Base-by-base conservation (phyloP, 176 grass and related monocot genomes). In the Panicum miliaceum region DNA sequence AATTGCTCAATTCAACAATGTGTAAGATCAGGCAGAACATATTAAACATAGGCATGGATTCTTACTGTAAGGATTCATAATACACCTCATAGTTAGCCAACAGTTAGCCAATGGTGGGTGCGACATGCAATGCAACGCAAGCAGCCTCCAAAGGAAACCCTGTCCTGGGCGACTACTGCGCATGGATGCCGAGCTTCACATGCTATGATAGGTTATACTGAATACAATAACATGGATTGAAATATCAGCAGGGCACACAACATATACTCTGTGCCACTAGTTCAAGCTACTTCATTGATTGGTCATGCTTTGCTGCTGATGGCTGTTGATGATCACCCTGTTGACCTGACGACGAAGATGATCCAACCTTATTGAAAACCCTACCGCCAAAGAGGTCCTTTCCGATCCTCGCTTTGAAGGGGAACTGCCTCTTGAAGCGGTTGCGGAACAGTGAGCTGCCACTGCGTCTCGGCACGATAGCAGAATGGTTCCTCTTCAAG, bases 361-460 rank as follows among this genome's bases (percentile, higher is more conserved):
- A 92, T 40, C 90, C 90, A 4, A 42, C 74, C 85, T 81, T 91
- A 57, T 70, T 91, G 42, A 96, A 99, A 16, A 92, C 79, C 66
- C 88, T 88, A 29, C 91, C 85, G 0, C 93, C 76, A 16, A 94
- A 94, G 45, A 98, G 69, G 26, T 98, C 91, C 73, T 89, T 99
- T 61, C 97, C 90, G 4, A 99, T 89, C 67, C 83, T 99, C 40
- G 90, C 86, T 40, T 90, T 99, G 79, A 96, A 91, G 8, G 91
- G 86, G 66, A 99, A 96, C 62, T 83, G 91, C 81, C 86, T 94
- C 91, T 90, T 99, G 64, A 94, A 90, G 60, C 81, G 87, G 85
- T 89, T 91, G 67, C 81, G 91, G 64, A 90, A 84, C 40, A 84
- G n/a, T 8, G 91, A 80, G 65, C 77, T n/a, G 4, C 84, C 65